Conservation (phyloP, 352 stramenopile species). For the Globisporangium barbulae region DNA sequence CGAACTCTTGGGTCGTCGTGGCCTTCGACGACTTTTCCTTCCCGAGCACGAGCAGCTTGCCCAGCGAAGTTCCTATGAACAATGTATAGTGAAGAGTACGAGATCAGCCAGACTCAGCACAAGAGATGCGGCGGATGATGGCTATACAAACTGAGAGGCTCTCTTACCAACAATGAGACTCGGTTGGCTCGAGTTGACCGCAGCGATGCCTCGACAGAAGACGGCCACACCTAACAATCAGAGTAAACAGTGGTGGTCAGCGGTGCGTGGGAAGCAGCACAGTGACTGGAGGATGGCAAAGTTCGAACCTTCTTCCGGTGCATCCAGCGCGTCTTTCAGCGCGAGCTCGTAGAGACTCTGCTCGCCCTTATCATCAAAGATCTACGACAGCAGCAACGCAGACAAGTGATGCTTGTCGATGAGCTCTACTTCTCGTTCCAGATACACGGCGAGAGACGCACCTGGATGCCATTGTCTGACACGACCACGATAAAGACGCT, state of each 20-base stretch:
- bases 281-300: background rate
- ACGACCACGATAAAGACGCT: conserved; percentile 58
- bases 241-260: background rate
- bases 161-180: conserved; percentile 43
- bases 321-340: conserved; percentile 48
- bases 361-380: conserved; percentile 59
- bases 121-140: background rate
- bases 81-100: background rate
- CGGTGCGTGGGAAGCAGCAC: background rate
- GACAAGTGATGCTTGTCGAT: background rate
- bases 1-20: conserved; percentile 42
- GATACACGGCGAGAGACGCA: conserved; percentile 11
- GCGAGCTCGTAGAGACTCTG: conserved; percentile 51
- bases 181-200: conserved; percentile 43
- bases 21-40: conserved; percentile 54
- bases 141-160: background rate
- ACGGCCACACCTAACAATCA: conserved; percentile 30
- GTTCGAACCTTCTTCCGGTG: conserved; percentile 38
- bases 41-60: conserved; percentile 53
- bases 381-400: conserved; percentile 21
- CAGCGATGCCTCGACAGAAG: conserved; percentile 64
- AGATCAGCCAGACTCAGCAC: background rate
- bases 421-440: background rate
- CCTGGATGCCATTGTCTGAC: conserved; percentile 55
- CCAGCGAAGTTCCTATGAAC: conserved; percentile 45